Percentiles rank a stretch among this genome's conserved stretches.
phyloP scores from a whole-genome alignment of 1,139 yeast species.

The Candida tropicalis region DNA sequence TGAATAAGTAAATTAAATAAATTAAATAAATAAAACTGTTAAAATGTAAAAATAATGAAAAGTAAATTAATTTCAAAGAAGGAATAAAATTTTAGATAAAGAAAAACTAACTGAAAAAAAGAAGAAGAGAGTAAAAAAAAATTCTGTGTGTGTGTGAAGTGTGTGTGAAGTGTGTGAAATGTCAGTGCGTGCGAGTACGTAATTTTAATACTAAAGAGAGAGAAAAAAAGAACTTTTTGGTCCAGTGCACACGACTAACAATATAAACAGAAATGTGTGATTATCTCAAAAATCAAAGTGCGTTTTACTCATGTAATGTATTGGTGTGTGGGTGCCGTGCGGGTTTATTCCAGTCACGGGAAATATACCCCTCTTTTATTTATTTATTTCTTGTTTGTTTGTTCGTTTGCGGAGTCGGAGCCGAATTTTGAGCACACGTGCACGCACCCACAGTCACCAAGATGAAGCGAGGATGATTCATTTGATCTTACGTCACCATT shows the following conservation, averaged over 20 bases:
- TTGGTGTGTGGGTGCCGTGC: not conserved
- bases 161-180: too few relatives aligned
- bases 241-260: conserved; percentile 1
- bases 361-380: too few relatives aligned
- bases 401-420: too few relatives aligned
- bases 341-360: too few relatives aligned
- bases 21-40: not conserved
- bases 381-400: too few relatives aligned
- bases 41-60: not conserved
- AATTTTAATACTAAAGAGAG: not conserved
- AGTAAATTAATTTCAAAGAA: not conserved
- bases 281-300: not conserved
- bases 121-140: not conserved
- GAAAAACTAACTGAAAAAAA: too few relatives aligned
- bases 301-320: not conserved
- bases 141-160: not conserved
- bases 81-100: not conserved
- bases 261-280: not conserved
- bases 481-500: too few relatives aligned
- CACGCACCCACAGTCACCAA: too few relatives aligned
- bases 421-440: too few relatives aligned
- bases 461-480: too few relatives aligned
- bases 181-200: not conserved
- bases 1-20: not conserved
- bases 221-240: not conserved